phyloP scores from a whole-genome alignment of 2,329 filamentous ascomycete species.

The Colletotrichum sansevieriae region DNA sequence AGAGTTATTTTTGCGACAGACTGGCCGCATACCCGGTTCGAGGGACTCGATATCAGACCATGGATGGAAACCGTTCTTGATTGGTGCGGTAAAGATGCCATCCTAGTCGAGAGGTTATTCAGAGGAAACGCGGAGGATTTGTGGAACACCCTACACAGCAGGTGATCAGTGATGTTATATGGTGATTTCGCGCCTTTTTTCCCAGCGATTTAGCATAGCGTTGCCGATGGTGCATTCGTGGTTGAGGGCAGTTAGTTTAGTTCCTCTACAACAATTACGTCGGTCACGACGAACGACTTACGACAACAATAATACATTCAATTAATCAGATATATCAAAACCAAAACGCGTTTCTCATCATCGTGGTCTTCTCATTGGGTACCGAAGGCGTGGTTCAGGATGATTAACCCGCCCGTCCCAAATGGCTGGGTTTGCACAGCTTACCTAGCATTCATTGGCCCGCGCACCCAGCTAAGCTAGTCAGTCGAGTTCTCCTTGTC shows the following conservation, averaged over 20 bases:
- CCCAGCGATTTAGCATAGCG: conserved; percentile 19
- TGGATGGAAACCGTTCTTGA: conserved; percentile 67
- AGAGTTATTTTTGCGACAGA: conserved; percentile 71
- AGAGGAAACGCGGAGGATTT: conserved; percentile 67
- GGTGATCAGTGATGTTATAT: background rate
- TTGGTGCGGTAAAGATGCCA: conserved; percentile 62
- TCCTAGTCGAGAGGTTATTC: conserved; percentile 64
- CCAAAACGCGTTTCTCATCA: background rate
- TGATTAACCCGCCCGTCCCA: no score
- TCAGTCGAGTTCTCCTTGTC: no score
- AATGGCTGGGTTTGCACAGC: no score
- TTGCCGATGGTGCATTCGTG: conserved; percentile 2
- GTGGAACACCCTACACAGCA: conserved; percentile 45
- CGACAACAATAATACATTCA: conserved; percentile 11
- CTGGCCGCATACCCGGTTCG: conserved; percentile 74
- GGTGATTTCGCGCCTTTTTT: background rate
- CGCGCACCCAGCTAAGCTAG: no score
- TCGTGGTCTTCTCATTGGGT: no score
- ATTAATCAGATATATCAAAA: background rate
- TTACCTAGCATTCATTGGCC: no score
- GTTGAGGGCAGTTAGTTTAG: background rate
- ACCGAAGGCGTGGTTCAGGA: no score
- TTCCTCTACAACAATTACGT: conserved; percentile 13
- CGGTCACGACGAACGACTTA: conserved; percentile 26
- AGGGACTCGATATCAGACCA: conserved; percentile 66